Percentiles rank a stretch among this genome's conserved stretches.
phyloP scores from a whole-genome alignment of 371 early-diverging fungal genomes.

The Apophysomyces trapeziformis region DNA sequence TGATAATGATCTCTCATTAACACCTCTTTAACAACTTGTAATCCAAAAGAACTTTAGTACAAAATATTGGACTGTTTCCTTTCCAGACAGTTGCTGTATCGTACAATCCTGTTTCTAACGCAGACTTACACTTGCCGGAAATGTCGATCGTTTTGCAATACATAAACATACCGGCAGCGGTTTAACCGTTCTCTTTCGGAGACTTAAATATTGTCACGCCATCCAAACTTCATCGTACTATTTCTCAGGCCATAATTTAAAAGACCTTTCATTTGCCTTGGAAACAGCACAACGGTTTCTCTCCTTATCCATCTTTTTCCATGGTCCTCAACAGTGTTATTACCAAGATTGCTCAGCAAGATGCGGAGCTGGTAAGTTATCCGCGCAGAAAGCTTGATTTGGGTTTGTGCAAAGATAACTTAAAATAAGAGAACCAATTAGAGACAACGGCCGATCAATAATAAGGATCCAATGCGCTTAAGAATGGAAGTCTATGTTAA shows the following conservation, averaged over 20 bases:
- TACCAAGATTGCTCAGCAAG: constrained; percentile 4
- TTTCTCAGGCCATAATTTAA: constrained; percentile 4
- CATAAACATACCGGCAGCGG: not conserved
- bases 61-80: no score
- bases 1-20: no score
- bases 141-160: not conserved
- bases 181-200: not conserved
- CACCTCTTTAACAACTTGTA: no score
- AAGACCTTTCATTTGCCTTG: not conserved
- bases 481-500: constrained; percentile 84
- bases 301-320: not conserved
- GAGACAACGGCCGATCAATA: constrained; percentile 32
- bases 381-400: no score
- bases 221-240: not conserved
- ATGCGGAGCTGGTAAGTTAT: constrained; percentile 1
- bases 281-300: not conserved
- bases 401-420: not conserved
- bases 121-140: no score
- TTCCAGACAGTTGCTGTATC: no score
- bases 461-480: constrained; percentile 71
- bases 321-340: constrained; percentile 3
- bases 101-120: no score
- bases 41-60: no score
- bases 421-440: not conserved
- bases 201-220: constrained; percentile 6